A percentile compares a stretch with the other conserved stretches of the same genome.
Conservation (phyloP, 345 rosid species). For the Syzygium aqueum region DNA sequence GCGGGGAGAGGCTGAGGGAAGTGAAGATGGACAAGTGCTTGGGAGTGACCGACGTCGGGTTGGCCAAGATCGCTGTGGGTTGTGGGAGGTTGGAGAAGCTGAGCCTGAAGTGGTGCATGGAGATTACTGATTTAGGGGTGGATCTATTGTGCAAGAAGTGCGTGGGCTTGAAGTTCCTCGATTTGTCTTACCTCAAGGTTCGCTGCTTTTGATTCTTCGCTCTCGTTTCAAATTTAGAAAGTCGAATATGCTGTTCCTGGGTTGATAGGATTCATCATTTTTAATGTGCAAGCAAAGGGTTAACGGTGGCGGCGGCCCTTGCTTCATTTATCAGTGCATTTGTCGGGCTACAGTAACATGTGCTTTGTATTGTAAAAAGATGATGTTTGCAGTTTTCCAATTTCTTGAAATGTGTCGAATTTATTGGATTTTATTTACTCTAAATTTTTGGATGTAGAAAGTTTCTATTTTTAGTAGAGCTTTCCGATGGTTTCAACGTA, state of each 20-base stretch:
- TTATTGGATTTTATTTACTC: not conserved
- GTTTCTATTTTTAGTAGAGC: not conserved
- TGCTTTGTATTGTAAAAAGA: not conserved
- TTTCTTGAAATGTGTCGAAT: not conserved
- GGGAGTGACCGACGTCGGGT: conserved; percentile 72
- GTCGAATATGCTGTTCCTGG: not conserved
- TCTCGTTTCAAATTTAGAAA: not conserved
- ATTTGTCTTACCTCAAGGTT: conserved; percentile 89
- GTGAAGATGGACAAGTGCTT: conserved; percentile 80
- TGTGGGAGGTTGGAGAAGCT: conserved; percentile 54
- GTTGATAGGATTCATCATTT: not conserved
- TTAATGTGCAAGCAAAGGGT: not conserved
- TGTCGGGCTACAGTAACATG: not conserved
- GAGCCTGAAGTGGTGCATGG: conserved; percentile 95
- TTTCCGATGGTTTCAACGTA: not conserved
- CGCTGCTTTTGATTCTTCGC: conserved; percentile 20
- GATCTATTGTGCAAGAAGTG: conserved; percentile 87
- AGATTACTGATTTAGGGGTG: conserved; percentile 72
- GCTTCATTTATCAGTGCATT: not conserved
- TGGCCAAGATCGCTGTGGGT: conserved; percentile 70
- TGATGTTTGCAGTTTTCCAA: not conserved
- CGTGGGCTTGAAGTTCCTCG: conserved; percentile 46
- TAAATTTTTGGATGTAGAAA: not conserved
- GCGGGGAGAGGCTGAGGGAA: conserved; percentile 47
- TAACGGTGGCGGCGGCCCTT: not conserved